Base-by-base conservation (phyloP, 1,139 yeast species). In the Entelexis paramagnoliae region DNA sequence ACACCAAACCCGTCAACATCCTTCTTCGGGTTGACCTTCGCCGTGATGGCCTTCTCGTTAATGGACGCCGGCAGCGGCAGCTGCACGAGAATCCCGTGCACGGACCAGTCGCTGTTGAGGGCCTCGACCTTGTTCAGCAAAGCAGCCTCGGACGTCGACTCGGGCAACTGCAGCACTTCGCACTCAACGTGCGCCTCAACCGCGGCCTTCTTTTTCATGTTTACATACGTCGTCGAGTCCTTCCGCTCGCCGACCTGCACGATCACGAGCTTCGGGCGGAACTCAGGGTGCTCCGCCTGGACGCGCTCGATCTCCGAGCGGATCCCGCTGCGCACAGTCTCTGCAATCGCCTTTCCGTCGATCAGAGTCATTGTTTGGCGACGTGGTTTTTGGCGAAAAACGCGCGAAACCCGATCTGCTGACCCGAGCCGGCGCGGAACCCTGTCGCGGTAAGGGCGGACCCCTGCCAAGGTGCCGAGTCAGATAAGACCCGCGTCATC, bases 1-100 rank as follows among this genome's bases (percentile, higher is more conserved):
- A 93, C 82, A 48, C 95, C 95, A 64, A 91, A 91, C 1, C 98
- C 98, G 65, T 91, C 98, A 47, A 91, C 96, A 62, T 91, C 99
- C 72, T 91, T 91, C 51, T 76, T 76, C 20, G 88, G 76, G 45
- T 74, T 69, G 26, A 91, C 96, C 20, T 89, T 78, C 61, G 79
- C 78, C 50, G 97, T 91, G 62, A 91, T 74, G 59, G 73, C 75
- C 54, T 80, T 76, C 69, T 89, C 97, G 65, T 85, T 78, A 58
- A 93, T 74, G 62, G 81, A 87, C 9, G 68, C 69, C 32, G 99
- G 99, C 51, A 93, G 72, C 4, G 99, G 99, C 60, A 91, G 77
- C 73, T 91, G 99, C 50, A 91, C 86, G 59, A 91, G 74, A 51
- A 93, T 77, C 55, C 98, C 99, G 64, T 89, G 91, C 43, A 88